A percentile compares a stretch with the other conserved stretches of the same genome.
These are phyloP conservation scores for Aspergillus kassunensis DNA, from an alignment of 495 filamentous ascomycete genomes.

Conservation along the genomic window DNA sequence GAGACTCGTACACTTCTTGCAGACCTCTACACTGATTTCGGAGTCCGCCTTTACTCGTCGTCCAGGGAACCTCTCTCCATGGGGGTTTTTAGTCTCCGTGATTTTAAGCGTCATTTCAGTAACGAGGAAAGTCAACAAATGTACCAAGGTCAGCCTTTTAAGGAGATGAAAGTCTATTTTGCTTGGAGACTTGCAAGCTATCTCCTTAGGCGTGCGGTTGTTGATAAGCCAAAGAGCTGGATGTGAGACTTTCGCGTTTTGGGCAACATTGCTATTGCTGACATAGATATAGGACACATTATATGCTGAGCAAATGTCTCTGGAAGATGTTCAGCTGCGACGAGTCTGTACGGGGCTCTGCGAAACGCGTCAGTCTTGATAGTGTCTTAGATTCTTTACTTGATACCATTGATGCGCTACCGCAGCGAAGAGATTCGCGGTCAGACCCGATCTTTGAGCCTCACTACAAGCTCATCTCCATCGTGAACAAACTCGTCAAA, in stretches of 20 bases:
- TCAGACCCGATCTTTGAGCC: conserved; percentile 88
- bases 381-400: conserved; percentile 66
- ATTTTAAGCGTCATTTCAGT: conserved; percentile 74
- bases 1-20: conserved; percentile 66
- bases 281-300: conserved; percentile 57
- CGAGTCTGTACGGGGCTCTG: conserved; percentile 45
- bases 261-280: conserved; percentile 10
- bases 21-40: conserved; percentile 87
- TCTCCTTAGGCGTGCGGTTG: conserved; percentile 73
- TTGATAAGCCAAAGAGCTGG: conserved; percentile 77
- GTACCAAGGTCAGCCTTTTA: conserved; percentile 69
- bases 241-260: no score
- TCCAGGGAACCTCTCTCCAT: conserved; percentile 90
- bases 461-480: conserved; percentile 89
- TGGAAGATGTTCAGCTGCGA: conserved; percentile 85
- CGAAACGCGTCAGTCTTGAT: conserved; percentile 46
- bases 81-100: conserved; percentile 71
- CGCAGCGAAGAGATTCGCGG: conserved; percentile 70
- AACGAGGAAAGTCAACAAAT: conserved; percentile 62
- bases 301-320: conserved; percentile 88
- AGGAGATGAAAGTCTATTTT: conserved; percentile 66
- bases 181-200: conserved; percentile 82
- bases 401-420: conserved; percentile 72
- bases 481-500: conserved; percentile 76
- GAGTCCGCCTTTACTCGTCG: conserved; percentile 81